Percentiles rank a stretch among this genome's conserved stretches.
Evolutionary conservation across 2,329 filamentous ascomycete species (phyloP).

Genomic region (Pseudocercospora musae): DNA sequence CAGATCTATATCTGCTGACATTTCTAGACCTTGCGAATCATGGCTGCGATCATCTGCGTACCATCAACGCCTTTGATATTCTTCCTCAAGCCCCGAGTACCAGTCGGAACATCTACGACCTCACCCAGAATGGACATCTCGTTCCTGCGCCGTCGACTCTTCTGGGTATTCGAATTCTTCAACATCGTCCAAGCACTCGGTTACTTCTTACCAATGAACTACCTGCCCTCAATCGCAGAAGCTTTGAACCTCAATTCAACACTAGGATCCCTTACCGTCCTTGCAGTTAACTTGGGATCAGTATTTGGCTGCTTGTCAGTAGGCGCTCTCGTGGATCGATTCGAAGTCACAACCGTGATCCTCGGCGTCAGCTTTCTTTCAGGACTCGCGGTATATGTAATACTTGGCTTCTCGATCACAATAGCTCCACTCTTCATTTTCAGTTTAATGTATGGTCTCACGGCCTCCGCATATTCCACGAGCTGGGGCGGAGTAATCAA

Average conservation of each 20-base stretch:
- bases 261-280: conserved; percentile 38
- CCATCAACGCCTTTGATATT: conserved; percentile 15
- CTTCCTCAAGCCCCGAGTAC: conserved; percentile 28
- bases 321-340: conserved; percentile 41
- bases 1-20: too few species aligned
- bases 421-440: conserved; percentile 43
- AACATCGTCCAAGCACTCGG: conserved; percentile 43
- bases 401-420: conserved; percentile 47
- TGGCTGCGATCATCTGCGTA: conserved; percentile 16
- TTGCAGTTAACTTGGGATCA: conserved; percentile 40
- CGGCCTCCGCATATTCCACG: conserved; percentile 40
- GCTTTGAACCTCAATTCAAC: conserved; percentile 37
- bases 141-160: conserved; percentile 36
- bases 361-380: conserved; percentile 38
- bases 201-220: conserved; percentile 45
- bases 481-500: conserved; percentile 34
- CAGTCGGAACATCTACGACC: conserved; percentile 23
- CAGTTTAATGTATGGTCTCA: conserved; percentile 42
- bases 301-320: conserved; percentile 40
- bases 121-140: conserved; percentile 35
- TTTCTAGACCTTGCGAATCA: conserved; percentile 17
- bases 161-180: conserved; percentile 44
- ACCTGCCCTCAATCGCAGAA: conserved; percentile 42
- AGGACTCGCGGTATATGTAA: conserved; percentile 38
- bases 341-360: conserved; percentile 40